phyloP scores from a whole-genome alignment of 495 filamentous ascomycete genomes.

The Aspergillus wentii region DNA sequence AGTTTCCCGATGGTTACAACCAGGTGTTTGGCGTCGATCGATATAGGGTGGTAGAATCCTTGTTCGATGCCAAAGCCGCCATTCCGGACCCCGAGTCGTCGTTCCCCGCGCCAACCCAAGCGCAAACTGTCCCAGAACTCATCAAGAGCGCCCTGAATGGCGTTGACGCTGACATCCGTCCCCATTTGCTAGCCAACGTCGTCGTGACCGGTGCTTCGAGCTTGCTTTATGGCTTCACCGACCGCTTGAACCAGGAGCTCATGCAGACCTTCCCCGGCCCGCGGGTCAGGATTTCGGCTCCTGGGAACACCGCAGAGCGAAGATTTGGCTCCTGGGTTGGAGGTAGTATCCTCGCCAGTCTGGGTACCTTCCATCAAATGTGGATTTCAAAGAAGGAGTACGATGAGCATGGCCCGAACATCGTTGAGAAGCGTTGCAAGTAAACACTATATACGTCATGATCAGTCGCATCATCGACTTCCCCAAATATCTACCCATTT shows the following conservation, averaged over 20 bases:
- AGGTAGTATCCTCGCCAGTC: constrained; percentile 88
- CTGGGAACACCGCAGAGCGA: constrained; percentile 79
- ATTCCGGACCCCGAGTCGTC: constrained; percentile 37
- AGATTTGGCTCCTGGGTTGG: constrained; percentile 93
- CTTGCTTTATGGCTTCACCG: constrained; percentile 82
- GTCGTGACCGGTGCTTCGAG: constrained; percentile 86
- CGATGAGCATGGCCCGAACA: constrained; percentile 53
- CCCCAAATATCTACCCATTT: neutral
- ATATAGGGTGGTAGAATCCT: constrained; percentile 75
- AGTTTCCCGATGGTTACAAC: constrained; percentile 94
- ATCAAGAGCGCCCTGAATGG: constrained; percentile 70
- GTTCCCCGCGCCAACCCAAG: constrained; percentile 51
- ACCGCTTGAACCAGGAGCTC: constrained; percentile 81
- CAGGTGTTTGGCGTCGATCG: constrained; percentile 86
- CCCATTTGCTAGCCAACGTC: constrained; percentile 77
- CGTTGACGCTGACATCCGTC: constrained; percentile 86
- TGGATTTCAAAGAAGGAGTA: constrained; percentile 81
- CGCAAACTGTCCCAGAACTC: constrained; percentile 72
- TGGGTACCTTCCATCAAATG: constrained; percentile 99
- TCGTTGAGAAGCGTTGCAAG: constrained; percentile 60
- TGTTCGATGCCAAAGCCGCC: constrained; percentile 75
- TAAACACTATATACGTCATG: no score
- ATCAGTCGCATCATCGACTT: no score
- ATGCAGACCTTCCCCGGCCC: constrained; percentile 71
- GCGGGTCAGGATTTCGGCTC: constrained; percentile 76